Percentiles rank a stretch among this genome's conserved stretches.
phyloP scores from a whole-genome alignment of 306 rosid species.

The Castanopsis chinensis region DNA sequence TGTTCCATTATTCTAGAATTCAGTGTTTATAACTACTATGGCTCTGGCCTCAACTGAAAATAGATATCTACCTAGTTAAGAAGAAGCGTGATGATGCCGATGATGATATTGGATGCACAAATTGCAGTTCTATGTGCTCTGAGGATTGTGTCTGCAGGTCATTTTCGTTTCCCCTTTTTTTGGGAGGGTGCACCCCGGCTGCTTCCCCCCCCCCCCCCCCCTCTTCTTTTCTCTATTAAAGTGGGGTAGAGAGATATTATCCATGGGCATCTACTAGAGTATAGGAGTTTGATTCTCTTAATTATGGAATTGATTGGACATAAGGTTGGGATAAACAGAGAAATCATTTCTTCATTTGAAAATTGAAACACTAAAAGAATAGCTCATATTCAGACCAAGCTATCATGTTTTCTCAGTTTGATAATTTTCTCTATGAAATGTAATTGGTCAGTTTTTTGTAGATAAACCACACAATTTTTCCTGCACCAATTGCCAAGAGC shows the following conservation, averaged over 20 bases:
- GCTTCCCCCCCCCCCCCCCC: too few relatives aligned
- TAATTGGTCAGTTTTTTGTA: background rate
- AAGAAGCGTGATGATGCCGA: slow-evolving; percentile 69
- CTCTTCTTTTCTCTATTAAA: too few relatives aligned
- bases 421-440: background rate
- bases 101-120: slow-evolving; percentile 80
- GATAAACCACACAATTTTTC: background rate
- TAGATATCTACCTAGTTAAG: slow-evolving; percentile 82
- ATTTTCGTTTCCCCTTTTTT: slow-evolving; percentile 14
- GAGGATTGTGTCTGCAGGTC: slow-evolving; percentile 93
- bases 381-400: too few relatives aligned
- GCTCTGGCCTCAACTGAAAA: slow-evolving; percentile 45
- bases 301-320: too few relatives aligned
- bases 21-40: slow-evolving; percentile 1
- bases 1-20: background rate
- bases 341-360: background rate
- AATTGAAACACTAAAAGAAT: too few relatives aligned
- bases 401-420: background rate
- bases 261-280: too few relatives aligned
- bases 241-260: too few relatives aligned
- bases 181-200: background rate
- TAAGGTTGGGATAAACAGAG: background rate
- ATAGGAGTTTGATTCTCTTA: too few relatives aligned
- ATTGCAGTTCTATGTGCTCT: slow-evolving; percentile 60
- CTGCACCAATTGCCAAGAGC: too few relatives aligned